These are phyloP conservation scores for Dothideomycetidae sp. DNA, from an alignment of 2,329 filamentous ascomycete genomes.

Conservation along the genomic window DNA sequence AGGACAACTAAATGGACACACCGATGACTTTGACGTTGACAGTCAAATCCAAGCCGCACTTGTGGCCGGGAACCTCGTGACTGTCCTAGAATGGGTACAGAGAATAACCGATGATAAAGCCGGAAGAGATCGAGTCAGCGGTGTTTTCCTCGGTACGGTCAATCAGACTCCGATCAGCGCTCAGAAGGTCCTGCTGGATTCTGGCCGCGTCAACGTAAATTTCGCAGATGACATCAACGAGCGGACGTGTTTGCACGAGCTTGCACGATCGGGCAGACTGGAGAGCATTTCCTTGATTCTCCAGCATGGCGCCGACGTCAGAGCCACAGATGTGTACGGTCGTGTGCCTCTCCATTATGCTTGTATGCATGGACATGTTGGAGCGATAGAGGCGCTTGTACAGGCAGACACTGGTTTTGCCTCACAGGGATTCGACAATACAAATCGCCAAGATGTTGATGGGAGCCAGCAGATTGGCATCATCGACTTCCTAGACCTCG, in stretches of 20 bases:
- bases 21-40: slow-evolving; percentile 82
- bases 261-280: slow-evolving; percentile 80
- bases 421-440: slow-evolving; percentile 35
- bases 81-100: slow-evolving; percentile 65
- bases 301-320: slow-evolving; percentile 59
- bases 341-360: slow-evolving; percentile 89
- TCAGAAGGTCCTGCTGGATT: slow-evolving; percentile 62
- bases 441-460: not conserved
- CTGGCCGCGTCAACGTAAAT: slow-evolving; percentile 72
- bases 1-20: slow-evolving; percentile 36
- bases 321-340: slow-evolving; percentile 81
- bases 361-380: slow-evolving; percentile 80
- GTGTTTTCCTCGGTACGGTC: slow-evolving; percentile 80
- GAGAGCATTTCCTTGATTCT: slow-evolving; percentile 67
- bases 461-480: slow-evolving; percentile 38
- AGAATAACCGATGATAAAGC: slow-evolving; percentile 51
- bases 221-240: slow-evolving; percentile 97
- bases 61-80: slow-evolving; percentile 62
- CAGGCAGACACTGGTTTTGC: slow-evolving; percentile 28
- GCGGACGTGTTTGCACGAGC: slow-evolving; percentile 88
- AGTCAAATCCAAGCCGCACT: slow-evolving; percentile 78
- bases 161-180: slow-evolving; percentile 69
- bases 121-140: slow-evolving; percentile 62
- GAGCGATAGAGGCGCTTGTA: slow-evolving; percentile 65
- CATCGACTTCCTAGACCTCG: slow-evolving; percentile 80